Conservation (phyloP, 495 filamentous ascomycete species). For the Penicillium samsonianum region DNA sequence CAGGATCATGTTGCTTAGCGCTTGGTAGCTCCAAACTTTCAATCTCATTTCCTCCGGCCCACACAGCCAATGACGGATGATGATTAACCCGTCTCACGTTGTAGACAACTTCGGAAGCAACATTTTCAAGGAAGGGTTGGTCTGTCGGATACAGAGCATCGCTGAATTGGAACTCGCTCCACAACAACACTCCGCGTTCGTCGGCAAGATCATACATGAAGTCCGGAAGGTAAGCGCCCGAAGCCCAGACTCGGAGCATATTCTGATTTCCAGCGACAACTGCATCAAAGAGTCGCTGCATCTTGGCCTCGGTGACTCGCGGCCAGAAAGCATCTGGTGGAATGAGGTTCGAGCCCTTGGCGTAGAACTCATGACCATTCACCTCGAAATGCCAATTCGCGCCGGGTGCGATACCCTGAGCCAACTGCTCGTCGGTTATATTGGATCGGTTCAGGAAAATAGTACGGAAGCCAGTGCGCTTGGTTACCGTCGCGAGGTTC, state of each 20-base stretch:
- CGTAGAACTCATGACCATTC: conserved; percentile 68
- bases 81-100: conserved; percentile 66
- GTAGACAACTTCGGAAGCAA: conserved; percentile 58
- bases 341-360: conserved; percentile 67
- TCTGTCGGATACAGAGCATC: conserved; percentile 64
- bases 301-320: conserved; percentile 54
- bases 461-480: conserved; percentile 65
- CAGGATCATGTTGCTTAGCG: conserved; percentile 48
- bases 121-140: conserved; percentile 58
- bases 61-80: conserved; percentile 66
- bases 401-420: conserved; percentile 60
- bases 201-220: conserved; percentile 71
- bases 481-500: conserved; percentile 51
- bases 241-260: conserved; percentile 70
- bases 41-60: conserved; percentile 69
- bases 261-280: conserved; percentile 64
- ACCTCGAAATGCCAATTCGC: conserved; percentile 71
- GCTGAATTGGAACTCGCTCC: conserved; percentile 69
- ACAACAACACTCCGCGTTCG: conserved; percentile 63
- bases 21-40: conserved; percentile 56
- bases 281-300: conserved; percentile 57
- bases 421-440: conserved; percentile 58
- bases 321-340: conserved; percentile 70
- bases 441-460: conserved; percentile 63
- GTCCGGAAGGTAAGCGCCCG: conserved; percentile 63